phyloP scores from a whole-genome alignment of 768 basidiomycete species.

The Pleurotus citrinopileatus region DNA sequence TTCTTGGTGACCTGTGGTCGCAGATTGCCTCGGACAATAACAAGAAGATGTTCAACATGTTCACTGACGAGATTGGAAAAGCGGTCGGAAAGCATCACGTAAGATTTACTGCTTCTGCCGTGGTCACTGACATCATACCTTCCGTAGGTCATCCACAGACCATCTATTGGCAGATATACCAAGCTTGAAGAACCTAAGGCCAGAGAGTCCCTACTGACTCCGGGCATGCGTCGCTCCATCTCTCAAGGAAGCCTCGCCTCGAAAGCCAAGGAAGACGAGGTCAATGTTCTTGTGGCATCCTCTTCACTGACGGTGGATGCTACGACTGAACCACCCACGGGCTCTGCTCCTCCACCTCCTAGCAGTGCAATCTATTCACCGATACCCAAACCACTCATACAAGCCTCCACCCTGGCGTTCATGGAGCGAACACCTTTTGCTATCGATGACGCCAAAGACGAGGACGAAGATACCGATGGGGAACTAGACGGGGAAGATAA shows the following conservation, averaged over 20 bases:
- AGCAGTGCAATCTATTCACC: slow-evolving; percentile 47
- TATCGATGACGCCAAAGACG: slow-evolving; percentile 92
- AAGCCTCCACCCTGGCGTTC: slow-evolving; percentile 76
- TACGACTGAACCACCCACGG: slow-evolving; percentile 25
- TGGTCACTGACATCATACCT: background rate
- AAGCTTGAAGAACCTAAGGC: slow-evolving; percentile 85
- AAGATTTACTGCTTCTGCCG: slow-evolving; percentile 14
- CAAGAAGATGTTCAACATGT: slow-evolving; percentile 88
- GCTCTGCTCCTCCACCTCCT: slow-evolving; percentile 25
- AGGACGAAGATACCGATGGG: slow-evolving; percentile 69
- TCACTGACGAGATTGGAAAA: slow-evolving; percentile 93
- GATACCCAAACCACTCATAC: slow-evolving; percentile 52
- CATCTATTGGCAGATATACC: slow-evolving; percentile 85
- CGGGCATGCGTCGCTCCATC: slow-evolving; percentile 56
- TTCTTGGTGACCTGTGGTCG: slow-evolving; percentile 85
- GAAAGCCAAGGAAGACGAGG: slow-evolving; percentile 30
- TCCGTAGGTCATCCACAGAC: slow-evolving; percentile 62
- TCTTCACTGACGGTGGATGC: slow-evolving; percentile 53
- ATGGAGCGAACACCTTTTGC: slow-evolving; percentile 94
- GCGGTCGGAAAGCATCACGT: slow-evolving; percentile 93
- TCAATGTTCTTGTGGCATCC: slow-evolving; percentile 31
- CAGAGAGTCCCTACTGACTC: slow-evolving; percentile 81
- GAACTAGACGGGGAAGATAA: slow-evolving; percentile 54
- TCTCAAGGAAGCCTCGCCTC: slow-evolving; percentile 50
- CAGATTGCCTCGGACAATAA: slow-evolving; percentile 89